Base-by-base conservation (phyloP, 257 asterid species). In the Rehmannia glutinosa region DNA sequence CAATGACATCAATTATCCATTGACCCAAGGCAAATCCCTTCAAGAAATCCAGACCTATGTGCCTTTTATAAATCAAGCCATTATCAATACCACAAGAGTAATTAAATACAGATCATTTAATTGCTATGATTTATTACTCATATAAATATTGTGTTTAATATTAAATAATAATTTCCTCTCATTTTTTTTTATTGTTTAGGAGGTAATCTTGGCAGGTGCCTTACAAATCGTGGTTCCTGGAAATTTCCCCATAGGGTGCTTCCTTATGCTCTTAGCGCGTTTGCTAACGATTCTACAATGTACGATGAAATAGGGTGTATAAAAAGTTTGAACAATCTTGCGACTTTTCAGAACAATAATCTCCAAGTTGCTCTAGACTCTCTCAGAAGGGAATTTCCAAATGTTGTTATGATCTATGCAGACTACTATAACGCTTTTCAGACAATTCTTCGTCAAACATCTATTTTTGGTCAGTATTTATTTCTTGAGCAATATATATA, bases 81-180 rank as follows among this genome's bases (percentile, higher is more conserved):
- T 77, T 64, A 43, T 66, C 38, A 54, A 57, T 24, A 69, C 68
- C 12, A 56, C 63, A 0, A 74, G 76, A 71, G 82, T 81, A 70
- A 55, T 10, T 12, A 1, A 0, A 8, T 3, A 5, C 9, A 1
- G 0, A 4, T 19, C 3, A 21, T 51, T 23, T 11, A 10, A 54
- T 23, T 23, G 9, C n/a, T n/a, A n/a, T n/a, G n/a, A n/a, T n/a
- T n/a, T n/a, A n/a, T n/a, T n/a, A 2, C 3, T 52, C 8, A 32
- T 12, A 5, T 8, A 39, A 39, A 39, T 39, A 36, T 32, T 32
- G 38, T 32, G 42, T 4, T 36, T 36, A 1, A 36, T 36, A 7
- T 2, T 36, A 10, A 11, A 43, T 43, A 43, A 43, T 43, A 2
- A 43, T 32, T 32, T 32, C 38, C 38, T 32, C 38, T 1, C 8